Base-by-base conservation (phyloP, 2,329 filamentous ascomycete species). In the Penicillium digitatum region DNA sequence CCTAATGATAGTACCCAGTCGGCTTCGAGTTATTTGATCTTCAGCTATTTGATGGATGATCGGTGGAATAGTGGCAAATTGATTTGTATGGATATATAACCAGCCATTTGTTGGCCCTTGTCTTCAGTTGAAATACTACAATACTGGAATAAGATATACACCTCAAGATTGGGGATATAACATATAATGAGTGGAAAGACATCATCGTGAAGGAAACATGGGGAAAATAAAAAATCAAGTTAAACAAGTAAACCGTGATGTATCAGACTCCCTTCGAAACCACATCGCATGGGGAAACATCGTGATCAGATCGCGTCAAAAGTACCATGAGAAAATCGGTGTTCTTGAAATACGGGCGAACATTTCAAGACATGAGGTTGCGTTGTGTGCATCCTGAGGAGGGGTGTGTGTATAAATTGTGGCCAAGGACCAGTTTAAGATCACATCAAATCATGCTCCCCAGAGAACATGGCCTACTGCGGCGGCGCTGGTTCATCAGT, bases 401-500 rank as follows among this genome's bases (percentile, higher is more conserved):
- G 59, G 56, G 61, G 38, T 44, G 37, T 46, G 47, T 59, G 60
- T 65, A 62, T 64, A 52, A 50, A 62, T 58, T 46, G 54, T 55
- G 57, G 54, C 55, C 14, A 51, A 62, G 55, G 55, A 60, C 42
- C 61, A 53, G 37, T 59, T 51, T 48, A 48, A 60, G 47, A 64
- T 59, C 56, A 63, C 59, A 60, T 61, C 49, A 56, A 60, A 54
- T 64, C 60, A 60, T 65, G 48, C 52, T 49, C 43, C 49, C 47
- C 40, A 26, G 39, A 22, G 38, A 46, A 50, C 34, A 49, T 43
- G 40, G 24, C 46, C 51, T 37, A 42, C 38, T 56, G 54, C 31
- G 64, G 62, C 5, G 63, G 59, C 2, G 58, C 45, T 26, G 61
- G 39, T 31, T 72, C 68, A 20, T 67, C 69, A 14, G 67, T 55